These are phyloP conservation scores for Tuber borchii DNA, from an alignment of 495 filamentous ascomycete species.

Conservation along the genomic window DNA sequence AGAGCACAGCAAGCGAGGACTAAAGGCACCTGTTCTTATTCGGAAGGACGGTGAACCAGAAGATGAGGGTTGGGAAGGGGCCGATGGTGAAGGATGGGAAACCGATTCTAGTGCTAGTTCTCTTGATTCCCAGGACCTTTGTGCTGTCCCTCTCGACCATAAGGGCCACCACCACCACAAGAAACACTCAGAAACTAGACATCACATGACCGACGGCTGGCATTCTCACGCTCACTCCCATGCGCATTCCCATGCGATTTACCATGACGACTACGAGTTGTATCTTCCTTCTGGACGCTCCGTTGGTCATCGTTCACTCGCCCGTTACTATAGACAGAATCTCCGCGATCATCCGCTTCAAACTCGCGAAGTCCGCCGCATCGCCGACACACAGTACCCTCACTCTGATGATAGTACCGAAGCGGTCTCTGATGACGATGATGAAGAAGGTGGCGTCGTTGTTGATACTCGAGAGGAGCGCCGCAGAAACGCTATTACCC, in stretches of 20 bases:
- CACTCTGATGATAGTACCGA: slow-evolving; percentile 47
- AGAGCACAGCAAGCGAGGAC: slow-evolving; percentile 51
- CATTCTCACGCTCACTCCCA: slow-evolving; percentile 61
- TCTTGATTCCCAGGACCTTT: slow-evolving; percentile 68
- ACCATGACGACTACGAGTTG: slow-evolving; percentile 84
- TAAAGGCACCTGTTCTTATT: slow-evolving; percentile 52
- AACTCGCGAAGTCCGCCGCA: slow-evolving; percentile 31
- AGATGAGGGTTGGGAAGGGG: slow-evolving; percentile 41
- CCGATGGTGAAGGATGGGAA: slow-evolving; percentile 68
- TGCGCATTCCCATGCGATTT: slow-evolving; percentile 57
- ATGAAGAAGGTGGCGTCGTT: slow-evolving; percentile 31
- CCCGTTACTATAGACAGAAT: slow-evolving; percentile 87
- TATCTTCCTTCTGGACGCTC: slow-evolving; percentile 85
- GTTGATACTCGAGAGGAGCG: slow-evolving; percentile 48
- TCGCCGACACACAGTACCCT: slow-evolving; percentile 40
- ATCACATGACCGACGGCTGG: slow-evolving; percentile 63
- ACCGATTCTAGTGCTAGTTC: slow-evolving; percentile 81
- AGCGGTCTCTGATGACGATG: slow-evolving; percentile 42
- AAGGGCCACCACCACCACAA: slow-evolving; percentile 58
- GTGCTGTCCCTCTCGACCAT: slow-evolving; percentile 62
- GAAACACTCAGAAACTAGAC: slow-evolving; percentile 49
- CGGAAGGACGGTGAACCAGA: slow-evolving; percentile 48
- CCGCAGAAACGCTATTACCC: slow-evolving; percentile 51
- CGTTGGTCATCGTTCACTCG: slow-evolving; percentile 83
- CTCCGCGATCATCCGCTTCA: slow-evolving; percentile 46